Evolutionary conservation across 1,139 yeast species (phyloP), one percentile per base, ranked within the genome.

Genomic region (Debaryomyces robertsiae): DNA sequence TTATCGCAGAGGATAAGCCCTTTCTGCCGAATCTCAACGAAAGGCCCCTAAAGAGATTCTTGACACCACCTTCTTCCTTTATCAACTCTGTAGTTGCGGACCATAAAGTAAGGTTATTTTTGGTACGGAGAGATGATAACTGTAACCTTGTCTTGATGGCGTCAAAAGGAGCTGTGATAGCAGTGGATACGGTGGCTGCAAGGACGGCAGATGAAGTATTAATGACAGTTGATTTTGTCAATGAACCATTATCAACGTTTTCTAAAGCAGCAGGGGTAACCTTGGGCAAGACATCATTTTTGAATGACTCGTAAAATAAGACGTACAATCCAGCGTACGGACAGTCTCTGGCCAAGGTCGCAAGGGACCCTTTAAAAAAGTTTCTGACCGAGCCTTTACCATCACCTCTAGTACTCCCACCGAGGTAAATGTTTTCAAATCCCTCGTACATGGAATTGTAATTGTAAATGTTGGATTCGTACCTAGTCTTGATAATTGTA

Each of bases 241-340:
- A 17, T 19, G 38, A 36, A 6, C 7, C 22, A 43, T 38, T 36
- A 39, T 32, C 28, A 39, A 36, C 17, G 44, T 43, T 22, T 40
- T 30, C 15, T 50, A 29, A 3, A 11, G 35, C 11, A 9, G 32
- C 36, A 6, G 36, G 27, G 7, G 41, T 27, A 6, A 60, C 4
- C 6, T 49, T 39, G 3, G 66, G 70, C 31, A 66, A 46, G 11
- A 61, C 47, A 22, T 58, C 66, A 31, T 60, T 57, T 43, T 91
- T 91, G 51, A 82, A 73, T 42, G 81, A 75, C 59, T 91, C 97
- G 60, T 91, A 91, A 45, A 89, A 77, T 36, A 90, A 66, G 24
- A 93, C 91, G 56, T 93, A 93, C 6, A 93, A 60, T 1, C 98
- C 98, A 3, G 98, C 97, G 60, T 93, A 88, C 1, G 98, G 98